Evolutionary conservation across 805 yeast species (phyloP).

Genomic region (Pachysolen tannophilus): DNA sequence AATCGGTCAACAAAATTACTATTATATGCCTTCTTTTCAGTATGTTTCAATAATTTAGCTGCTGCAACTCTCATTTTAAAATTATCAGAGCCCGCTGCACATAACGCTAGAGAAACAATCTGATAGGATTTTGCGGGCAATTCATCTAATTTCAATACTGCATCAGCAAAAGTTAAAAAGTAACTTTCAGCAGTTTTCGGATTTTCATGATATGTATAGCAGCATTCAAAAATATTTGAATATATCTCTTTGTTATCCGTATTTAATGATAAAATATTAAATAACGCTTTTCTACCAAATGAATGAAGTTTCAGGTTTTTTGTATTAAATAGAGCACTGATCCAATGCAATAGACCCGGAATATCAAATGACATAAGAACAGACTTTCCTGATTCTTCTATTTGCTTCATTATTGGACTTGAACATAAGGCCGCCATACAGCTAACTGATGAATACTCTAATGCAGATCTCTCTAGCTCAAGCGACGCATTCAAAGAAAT

Average conservation of each 20-base stretch:
- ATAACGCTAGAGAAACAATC: slow-evolving; percentile 65
- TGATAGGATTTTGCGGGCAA: slow-evolving; percentile 53
- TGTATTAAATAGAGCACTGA: slow-evolving; percentile 59
- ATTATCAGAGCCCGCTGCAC: slow-evolving; percentile 70
- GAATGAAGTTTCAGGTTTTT: slow-evolving; percentile 48
- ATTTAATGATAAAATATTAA: slow-evolving; percentile 58
- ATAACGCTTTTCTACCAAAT: slow-evolving; percentile 64
- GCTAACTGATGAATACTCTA: slow-evolving; percentile 66
- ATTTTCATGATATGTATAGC: slow-evolving; percentile 49
- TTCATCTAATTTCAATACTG: slow-evolving; percentile 41
- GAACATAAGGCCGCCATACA: slow-evolving; percentile 79
- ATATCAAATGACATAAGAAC: slow-evolving; percentile 65
- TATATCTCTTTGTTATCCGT: slow-evolving; percentile 42
- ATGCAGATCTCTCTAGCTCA: slow-evolving; percentile 67
- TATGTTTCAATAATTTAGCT: slow-evolving; percentile 54
- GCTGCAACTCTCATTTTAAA: slow-evolving; percentile 66
- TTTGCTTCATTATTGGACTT: slow-evolving; percentile 54
- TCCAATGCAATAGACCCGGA: slow-evolving; percentile 66
- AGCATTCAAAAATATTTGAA: slow-evolving; percentile 58
- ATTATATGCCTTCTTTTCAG: slow-evolving; percentile 54
- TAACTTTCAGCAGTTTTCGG: slow-evolving; percentile 55
- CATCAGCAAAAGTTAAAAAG: slow-evolving; percentile 62
- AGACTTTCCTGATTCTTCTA: slow-evolving; percentile 36
- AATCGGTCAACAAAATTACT: slow-evolving; percentile 48
- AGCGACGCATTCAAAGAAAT: slow-evolving; percentile 62